Evolutionary conservation across 2,329 filamentous ascomycete genomes (phyloP).

Genomic region (Lachnellula occidentalis): DNA sequence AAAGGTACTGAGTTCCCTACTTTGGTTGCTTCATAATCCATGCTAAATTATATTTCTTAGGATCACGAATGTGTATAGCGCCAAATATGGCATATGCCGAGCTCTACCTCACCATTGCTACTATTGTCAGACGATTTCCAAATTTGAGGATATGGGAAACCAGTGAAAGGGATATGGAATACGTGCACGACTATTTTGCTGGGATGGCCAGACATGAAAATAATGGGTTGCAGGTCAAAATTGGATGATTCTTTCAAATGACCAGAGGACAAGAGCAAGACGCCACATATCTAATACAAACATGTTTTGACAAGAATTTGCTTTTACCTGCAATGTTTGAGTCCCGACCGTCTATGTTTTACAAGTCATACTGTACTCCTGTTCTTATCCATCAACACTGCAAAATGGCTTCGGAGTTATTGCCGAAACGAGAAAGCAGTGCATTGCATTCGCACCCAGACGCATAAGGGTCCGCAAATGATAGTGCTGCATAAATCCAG

Average conservation of each 20-base stretch:
- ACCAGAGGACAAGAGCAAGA: too few species aligned
- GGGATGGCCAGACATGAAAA: constrained; percentile 4
- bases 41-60: not conserved
- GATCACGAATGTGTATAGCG: constrained; percentile 3
- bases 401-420: too few species aligned
- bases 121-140: constrained; percentile 2
- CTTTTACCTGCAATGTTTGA: too few species aligned
- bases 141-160: constrained; percentile 3
- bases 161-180: constrained; percentile 3
- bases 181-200: constrained; percentile 5
- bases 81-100: constrained; percentile 12
- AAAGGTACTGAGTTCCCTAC: not conserved
- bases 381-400: too few species aligned
- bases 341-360: too few species aligned
- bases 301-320: too few species aligned
- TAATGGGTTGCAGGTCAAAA: constrained; percentile 3
- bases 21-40: not conserved
- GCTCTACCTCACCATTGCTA: constrained; percentile 10
- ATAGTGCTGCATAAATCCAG: too few species aligned
- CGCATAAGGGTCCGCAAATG: too few species aligned
- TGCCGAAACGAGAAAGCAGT: too few species aligned
- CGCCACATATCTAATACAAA: too few species aligned
- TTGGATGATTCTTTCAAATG: not conserved
- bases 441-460: too few species aligned
- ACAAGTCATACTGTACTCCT: too few species aligned